A percentile compares a stretch with the other conserved stretches of the same genome.
These are phyloP conservation scores for Ehretia macrophylla DNA, from an alignment of 257 asterid genomes.

Conservation along the genomic window DNA sequence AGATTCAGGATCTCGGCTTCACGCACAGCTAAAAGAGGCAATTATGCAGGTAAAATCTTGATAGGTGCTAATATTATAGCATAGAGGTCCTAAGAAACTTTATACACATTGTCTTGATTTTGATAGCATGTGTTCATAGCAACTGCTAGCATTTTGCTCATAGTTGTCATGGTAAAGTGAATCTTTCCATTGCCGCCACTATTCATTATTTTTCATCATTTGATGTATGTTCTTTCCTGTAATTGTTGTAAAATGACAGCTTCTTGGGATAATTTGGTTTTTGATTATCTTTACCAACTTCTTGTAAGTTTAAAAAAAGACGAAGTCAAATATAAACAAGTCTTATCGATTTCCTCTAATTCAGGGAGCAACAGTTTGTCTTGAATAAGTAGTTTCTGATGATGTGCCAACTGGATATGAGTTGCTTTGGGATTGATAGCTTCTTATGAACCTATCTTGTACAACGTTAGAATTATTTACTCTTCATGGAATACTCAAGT, in stretches of 20 bases:
- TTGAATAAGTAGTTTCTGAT: too few relatives aligned
- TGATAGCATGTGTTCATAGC: neutral
- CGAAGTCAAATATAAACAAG: too few relatives aligned
- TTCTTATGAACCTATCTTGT: too few relatives aligned
- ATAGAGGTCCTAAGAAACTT: neutral
- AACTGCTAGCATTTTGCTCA: neutral
- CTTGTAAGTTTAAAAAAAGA: too few relatives aligned
- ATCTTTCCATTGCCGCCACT: neutral
- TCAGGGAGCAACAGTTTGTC: too few relatives aligned
- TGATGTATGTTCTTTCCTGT: neutral
- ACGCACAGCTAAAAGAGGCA: conserved; percentile 81
- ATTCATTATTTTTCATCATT: neutral
- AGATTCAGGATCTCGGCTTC: conserved; percentile 85
- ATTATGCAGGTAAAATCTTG: conserved; percentile 60
- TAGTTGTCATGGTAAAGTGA: neutral
- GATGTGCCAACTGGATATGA: too few relatives aligned
- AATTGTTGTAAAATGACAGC: too few relatives aligned
- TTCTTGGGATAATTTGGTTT: neutral
- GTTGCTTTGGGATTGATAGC: too few relatives aligned
- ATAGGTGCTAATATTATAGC: conserved; percentile 1
- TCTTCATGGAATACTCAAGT: too few relatives aligned
- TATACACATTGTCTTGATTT: neutral
- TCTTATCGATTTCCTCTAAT: too few relatives aligned
- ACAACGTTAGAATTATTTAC: too few relatives aligned
- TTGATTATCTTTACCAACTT: neutral